Evolutionary conservation across 139 green algal species (phyloP).

Genomic region (Coccomyxa sp.): DNA sequence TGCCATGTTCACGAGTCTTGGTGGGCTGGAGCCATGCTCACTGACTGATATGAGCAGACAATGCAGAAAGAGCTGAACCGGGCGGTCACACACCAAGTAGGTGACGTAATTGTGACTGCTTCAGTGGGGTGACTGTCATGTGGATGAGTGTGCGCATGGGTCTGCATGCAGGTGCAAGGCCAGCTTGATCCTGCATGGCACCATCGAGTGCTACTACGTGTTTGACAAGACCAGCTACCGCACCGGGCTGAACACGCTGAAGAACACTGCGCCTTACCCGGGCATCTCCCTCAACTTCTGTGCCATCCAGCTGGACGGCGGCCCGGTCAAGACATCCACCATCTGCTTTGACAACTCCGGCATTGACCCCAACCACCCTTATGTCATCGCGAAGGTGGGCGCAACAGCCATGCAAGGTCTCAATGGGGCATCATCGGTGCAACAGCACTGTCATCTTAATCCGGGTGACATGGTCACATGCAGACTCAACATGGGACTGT

Average conservation of each 20-base stretch:
- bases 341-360: conserved; percentile 14
- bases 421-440: not conserved
- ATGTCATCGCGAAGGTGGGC: conserved; percentile 4
- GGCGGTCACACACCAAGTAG: too few species aligned
- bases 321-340: conserved; percentile 6
- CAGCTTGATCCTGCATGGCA: conserved; percentile 4
- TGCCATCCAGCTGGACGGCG: conserved; percentile 1
- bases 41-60: not conserved
- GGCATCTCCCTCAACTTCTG: conserved; percentile 6
- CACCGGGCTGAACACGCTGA: conserved; percentile 4
- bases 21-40: too few species aligned
- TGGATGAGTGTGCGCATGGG: too few species aligned
- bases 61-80: too few species aligned
- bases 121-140: too few species aligned
- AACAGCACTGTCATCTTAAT: not conserved
- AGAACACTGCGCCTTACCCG: not conserved
- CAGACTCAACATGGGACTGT: not conserved
- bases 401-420: not conserved
- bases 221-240: conserved; percentile 1
- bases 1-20: too few species aligned
- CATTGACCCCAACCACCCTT: conserved; percentile 7
- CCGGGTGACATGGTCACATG: not conserved
- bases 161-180: conserved; percentile 1
- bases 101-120: not conserved
- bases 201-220: conserved; percentile 6